Evolutionary conservation across 2,329 filamentous ascomycete species (phyloP).

Genomic region (Coniochaeta sp.): DNA sequence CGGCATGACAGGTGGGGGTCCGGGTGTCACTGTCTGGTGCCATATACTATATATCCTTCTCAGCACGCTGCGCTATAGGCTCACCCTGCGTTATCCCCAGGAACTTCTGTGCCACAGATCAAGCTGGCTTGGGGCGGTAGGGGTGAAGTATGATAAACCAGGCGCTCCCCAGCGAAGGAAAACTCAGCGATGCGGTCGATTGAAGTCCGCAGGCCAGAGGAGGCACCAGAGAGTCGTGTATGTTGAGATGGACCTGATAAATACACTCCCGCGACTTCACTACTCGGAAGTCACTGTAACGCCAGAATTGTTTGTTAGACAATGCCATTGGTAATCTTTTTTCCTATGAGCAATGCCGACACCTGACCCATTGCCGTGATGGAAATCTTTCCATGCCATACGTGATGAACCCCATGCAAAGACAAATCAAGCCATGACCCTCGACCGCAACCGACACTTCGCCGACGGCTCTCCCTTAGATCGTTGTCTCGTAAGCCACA

Average conservation of each 20-base stretch:
- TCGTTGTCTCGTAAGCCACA: constrained; percentile 95
- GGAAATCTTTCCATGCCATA: constrained; percentile 25
- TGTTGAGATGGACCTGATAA: background rate
- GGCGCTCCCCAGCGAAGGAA: too few relatives aligned
- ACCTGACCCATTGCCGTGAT: constrained; percentile 23
- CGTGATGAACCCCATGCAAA: constrained; percentile 25
- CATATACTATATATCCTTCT: too few relatives aligned
- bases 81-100: too few relatives aligned
- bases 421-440: constrained; percentile 22
- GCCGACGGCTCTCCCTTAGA: constrained; percentile 51
- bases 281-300: background rate
- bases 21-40: too few relatives aligned
- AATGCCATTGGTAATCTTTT: constrained; percentile 22
- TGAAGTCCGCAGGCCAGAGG: too few relatives aligned
- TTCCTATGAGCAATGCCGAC: constrained; percentile 23
- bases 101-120: too few relatives aligned
- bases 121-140: too few relatives aligned
- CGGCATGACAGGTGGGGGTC: too few relatives aligned
- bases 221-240: background rate
- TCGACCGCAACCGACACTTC: constrained; percentile 10
- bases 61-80: too few relatives aligned
- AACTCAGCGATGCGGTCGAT: too few relatives aligned
- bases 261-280: background rate
- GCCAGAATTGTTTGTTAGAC: background rate
- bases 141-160: too few relatives aligned